These are phyloP conservation scores for Peterozyma xylosa DNA, from an alignment of 805 yeast genomes.

Conservation along the genomic window DNA sequence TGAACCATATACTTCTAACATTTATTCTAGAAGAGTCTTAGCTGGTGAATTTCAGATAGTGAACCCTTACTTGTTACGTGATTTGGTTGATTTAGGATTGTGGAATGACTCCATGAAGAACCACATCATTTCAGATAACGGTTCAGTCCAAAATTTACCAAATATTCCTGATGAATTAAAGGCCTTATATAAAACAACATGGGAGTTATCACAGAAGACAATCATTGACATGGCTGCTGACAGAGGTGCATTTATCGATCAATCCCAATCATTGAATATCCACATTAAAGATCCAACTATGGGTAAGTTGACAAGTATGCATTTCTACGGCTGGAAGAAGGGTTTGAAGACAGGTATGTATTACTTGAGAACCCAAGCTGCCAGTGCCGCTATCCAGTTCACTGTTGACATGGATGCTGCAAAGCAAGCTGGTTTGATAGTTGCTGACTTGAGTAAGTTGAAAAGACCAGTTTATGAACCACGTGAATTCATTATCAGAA, in stretches of 20 bases:
- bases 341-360: slow-evolving; percentile 99
- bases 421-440: slow-evolving; percentile 20
- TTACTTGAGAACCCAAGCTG: slow-evolving; percentile 95
- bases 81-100: slow-evolving; percentile 70
- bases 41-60: slow-evolving; percentile 94
- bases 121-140: slow-evolving; percentile 66
- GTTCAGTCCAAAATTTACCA: slow-evolving; percentile 76
- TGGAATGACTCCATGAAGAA: slow-evolving; percentile 82
- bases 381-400: slow-evolving; percentile 93
- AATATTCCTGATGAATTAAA: slow-evolving; percentile 71
- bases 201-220: slow-evolving; percentile 89
- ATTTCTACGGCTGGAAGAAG: slow-evolving; percentile 97
- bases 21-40: slow-evolving; percentile 82
- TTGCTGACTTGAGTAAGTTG: slow-evolving; percentile 20
- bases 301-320: slow-evolving; percentile 97
- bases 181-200: slow-evolving; percentile 82
- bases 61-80: slow-evolving; percentile 77
- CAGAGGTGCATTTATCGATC: slow-evolving; percentile 71
- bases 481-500: slow-evolving; percentile 4
- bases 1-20: slow-evolving; percentile 92
- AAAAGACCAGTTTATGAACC: slow-evolving; percentile 26
- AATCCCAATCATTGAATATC: slow-evolving; percentile 88
- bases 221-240: slow-evolving; percentile 85
- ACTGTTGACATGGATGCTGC: slow-evolving; percentile 50
- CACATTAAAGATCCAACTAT: slow-evolving; percentile 86